Conservation (phyloP, 177 flowering plant species). For the Vitis hybrid region DNA sequence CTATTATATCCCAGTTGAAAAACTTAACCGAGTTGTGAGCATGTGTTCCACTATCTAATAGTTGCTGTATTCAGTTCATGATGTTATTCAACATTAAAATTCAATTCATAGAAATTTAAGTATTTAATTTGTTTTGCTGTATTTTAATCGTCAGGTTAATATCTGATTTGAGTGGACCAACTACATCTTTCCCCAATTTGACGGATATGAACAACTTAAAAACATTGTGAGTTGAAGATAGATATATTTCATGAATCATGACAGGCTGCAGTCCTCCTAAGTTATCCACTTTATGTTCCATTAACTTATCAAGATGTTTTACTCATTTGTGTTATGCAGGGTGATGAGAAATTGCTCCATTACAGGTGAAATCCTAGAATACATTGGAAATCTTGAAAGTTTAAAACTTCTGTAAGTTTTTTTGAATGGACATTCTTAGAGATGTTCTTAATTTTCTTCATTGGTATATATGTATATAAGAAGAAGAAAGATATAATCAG, state of each 20-base stretch:
- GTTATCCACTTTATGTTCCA: neutral
- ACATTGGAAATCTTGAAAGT: slow-evolving; percentile 36
- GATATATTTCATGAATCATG: neutral
- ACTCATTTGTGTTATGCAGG: slow-evolving; percentile 35
- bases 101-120: neutral
- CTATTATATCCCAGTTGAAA: slow-evolving; percentile 46
- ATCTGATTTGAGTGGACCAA: slow-evolving; percentile 62
- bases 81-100: neutral
- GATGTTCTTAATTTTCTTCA: no score
- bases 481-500: no score
- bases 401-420: slow-evolving; percentile 61
- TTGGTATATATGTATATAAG: no score
- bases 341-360: slow-evolving; percentile 70
- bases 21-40: slow-evolving; percentile 66
- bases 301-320: neutral
- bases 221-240: slow-evolving; percentile 54
- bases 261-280: neutral
- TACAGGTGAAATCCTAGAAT: slow-evolving; percentile 55
- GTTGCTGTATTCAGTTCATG: neutral
- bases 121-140: slow-evolving; percentile 2
- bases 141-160: slow-evolving; percentile 63
- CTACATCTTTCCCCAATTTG: slow-evolving; percentile 59
- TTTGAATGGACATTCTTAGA: no score
- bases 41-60: slow-evolving; percentile 1
- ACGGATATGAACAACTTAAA: slow-evolving; percentile 31